Percentiles rank a stretch among this genome's conserved stretches.
These are phyloP conservation scores for Xylaria castorea DNA, from an alignment of 495 filamentous ascomycete genomes.

Conservation along the genomic window DNA sequence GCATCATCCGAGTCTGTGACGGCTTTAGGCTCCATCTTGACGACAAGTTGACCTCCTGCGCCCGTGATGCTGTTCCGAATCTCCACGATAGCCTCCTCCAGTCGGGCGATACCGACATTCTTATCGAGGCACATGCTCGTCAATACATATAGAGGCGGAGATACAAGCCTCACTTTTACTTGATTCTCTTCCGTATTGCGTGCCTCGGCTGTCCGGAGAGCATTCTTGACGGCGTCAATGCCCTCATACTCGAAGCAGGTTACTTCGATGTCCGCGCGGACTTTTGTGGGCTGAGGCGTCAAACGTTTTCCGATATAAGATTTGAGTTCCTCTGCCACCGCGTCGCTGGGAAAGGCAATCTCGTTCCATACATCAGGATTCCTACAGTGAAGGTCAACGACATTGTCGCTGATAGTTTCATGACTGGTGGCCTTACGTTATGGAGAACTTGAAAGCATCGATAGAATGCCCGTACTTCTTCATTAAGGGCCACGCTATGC, in stretches of 20 bases:
- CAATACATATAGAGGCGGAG: conserved; percentile 88
- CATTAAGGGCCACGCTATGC: conserved; percentile 95
- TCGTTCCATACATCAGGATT: conserved; percentile 97
- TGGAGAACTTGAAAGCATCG: conserved; percentile 98
- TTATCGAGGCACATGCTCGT: conserved; percentile 96
- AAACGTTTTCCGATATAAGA: conserved; percentile 95
- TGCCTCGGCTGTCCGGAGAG: conserved; percentile 84
- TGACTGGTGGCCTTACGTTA: conserved; percentile 70
- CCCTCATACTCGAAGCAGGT: conserved; percentile 98
- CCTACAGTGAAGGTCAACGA: conserved; percentile 48
- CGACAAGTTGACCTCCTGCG: conserved; percentile 76
- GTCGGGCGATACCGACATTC: conserved; percentile 75
- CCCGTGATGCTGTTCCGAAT: conserved; percentile 77
- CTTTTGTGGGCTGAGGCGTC: conserved; percentile 96
- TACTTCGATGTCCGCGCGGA: conserved; percentile 96
- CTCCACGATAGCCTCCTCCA: conserved; percentile 87
- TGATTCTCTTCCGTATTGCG: conserved; percentile 86
- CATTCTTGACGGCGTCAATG: conserved; percentile 95
- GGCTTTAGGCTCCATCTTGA: conserved; percentile 98
- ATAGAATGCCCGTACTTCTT: conserved; percentile 96
- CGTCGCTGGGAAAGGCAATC: conserved; percentile 82
- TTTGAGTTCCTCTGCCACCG: conserved; percentile 86
- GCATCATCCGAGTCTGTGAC: conserved; percentile 98
- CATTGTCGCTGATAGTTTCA: conserved; percentile 20
- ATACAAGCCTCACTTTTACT: conserved; percentile 96